A percentile compares a stretch with the other conserved stretches of the same genome.
Evolutionary conservation across 768 basidiomycete genomes (phyloP).

Genomic region (Naganishia randhawae): DNA sequence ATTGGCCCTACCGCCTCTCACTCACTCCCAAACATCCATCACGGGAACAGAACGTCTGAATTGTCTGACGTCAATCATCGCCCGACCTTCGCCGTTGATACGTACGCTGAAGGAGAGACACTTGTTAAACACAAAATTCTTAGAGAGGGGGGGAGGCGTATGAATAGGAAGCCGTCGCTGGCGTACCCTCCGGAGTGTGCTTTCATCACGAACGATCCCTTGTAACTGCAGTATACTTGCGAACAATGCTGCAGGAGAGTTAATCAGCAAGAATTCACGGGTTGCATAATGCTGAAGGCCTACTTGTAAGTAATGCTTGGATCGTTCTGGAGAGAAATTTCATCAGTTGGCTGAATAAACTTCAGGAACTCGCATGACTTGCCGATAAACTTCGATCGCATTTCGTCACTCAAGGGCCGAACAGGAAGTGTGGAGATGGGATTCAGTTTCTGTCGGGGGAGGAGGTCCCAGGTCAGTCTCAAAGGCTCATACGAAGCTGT

Average conservation of each 20-base stretch:
- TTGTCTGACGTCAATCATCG: conserved; percentile 7
- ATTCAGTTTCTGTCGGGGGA: neutral
- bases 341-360: neutral
- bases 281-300: neutral
- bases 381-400: neutral
- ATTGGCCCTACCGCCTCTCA: neutral
- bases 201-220: conserved; percentile 9
- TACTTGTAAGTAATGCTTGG: conserved; percentile 4
- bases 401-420: neutral
- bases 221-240: conserved; percentile 5
- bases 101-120: neutral
- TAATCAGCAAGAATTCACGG: neutral
- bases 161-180: neutral
- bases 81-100: conserved; percentile 2
- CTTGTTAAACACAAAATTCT: too few species aligned
- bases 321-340: neutral
- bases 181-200: neutral
- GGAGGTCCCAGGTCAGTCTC: neutral
- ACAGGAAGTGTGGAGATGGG: conserved; percentile 10
- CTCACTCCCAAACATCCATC: conserved; percentile 10
- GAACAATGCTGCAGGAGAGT: neutral
- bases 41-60: conserved; percentile 9
- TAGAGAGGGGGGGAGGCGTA: too few species aligned
- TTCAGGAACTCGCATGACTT: neutral
- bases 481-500: neutral